A percentile compares a stretch with the other conserved stretches of the same genome.
phyloP scores from a whole-genome alignment of 768 basidiomycete species.

The Glaciozyma antarctica region DNA sequence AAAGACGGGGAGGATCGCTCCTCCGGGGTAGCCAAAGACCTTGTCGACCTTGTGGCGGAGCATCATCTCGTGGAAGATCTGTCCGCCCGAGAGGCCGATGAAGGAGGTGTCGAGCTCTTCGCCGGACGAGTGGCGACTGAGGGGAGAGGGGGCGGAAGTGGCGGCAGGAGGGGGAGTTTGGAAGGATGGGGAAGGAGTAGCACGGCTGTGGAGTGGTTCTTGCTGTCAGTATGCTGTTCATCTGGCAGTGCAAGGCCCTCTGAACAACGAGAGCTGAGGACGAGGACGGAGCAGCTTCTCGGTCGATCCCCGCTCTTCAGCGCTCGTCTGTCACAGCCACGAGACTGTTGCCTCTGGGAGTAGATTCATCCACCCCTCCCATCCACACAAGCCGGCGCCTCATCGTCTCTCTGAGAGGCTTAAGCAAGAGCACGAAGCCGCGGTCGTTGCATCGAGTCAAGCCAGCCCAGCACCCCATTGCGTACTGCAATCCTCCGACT shows the following conservation, averaged over 20 bases:
- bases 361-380: no score
- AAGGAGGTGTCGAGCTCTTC: constrained; percentile 62
- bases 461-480: no score
- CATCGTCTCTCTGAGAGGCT: background rate
- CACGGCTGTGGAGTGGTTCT: background rate
- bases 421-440: background rate
- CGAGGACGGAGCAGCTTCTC: no score
- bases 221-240: background rate
- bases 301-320: no score
- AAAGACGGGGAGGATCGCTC: constrained; percentile 95
- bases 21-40: constrained; percentile 91
- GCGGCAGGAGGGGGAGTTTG: constrained; percentile 12
- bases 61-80: constrained; percentile 99
- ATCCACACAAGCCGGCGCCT: no score
- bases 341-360: no score
- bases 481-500: no score
- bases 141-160: constrained; percentile 11
- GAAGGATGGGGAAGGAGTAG: constrained; percentile 25
- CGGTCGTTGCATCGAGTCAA: no score
- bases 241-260: no score
- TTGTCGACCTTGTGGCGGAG: constrained; percentile 90
- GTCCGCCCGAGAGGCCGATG: constrained; percentile 84
- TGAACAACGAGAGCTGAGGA: no score
- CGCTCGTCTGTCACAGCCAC: no score
- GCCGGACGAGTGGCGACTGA: background rate